Percentiles rank a stretch among this genome's conserved stretches.
phyloP scores from a whole-genome alignment of 2,329 filamentous ascomycete species.

The Calonectria hawksworthii region DNA sequence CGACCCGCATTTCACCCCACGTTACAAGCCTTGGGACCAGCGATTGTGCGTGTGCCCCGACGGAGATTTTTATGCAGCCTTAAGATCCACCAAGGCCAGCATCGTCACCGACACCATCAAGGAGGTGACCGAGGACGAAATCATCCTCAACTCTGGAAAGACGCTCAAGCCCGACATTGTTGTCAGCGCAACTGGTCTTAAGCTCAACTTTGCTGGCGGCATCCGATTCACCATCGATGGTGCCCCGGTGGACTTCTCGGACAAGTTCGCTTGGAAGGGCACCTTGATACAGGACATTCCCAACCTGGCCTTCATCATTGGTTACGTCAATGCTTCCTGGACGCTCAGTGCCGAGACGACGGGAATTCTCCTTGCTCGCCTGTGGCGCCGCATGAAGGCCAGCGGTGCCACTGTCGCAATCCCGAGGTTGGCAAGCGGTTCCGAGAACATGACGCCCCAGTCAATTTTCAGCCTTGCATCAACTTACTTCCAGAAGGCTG shows the following conservation, averaged over 20 bases:
- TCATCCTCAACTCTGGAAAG: constrained; percentile 51
- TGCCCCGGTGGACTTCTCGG: not conserved
- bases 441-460: not conserved
- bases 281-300: constrained; percentile 2
- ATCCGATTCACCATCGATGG: constrained; percentile 66
- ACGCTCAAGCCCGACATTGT: constrained; percentile 70
- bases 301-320: constrained; percentile 1
- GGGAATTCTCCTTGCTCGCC: not conserved
- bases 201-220: constrained; percentile 66
- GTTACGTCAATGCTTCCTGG: constrained; percentile 14
- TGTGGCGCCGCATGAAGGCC: not conserved
- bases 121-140: not conserved
- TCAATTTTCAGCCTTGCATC: not conserved
- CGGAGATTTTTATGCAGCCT: constrained; percentile 59
- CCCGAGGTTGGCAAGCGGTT: not conserved
- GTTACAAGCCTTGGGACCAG: constrained; percentile 75
- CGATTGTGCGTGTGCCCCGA: constrained; percentile 71
- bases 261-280: not conserved
- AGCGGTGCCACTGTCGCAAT: not conserved
- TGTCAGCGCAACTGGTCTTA: constrained; percentile 74
- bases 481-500: not conserved
- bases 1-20: constrained; percentile 67
- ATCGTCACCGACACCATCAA: constrained; percentile 13
- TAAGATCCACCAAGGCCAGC: constrained; percentile 41
- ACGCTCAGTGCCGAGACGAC: constrained; percentile 4